Conservation (phyloP, 2,329 filamentous ascomycete genomes). For the Penicillium sp. region DNA sequence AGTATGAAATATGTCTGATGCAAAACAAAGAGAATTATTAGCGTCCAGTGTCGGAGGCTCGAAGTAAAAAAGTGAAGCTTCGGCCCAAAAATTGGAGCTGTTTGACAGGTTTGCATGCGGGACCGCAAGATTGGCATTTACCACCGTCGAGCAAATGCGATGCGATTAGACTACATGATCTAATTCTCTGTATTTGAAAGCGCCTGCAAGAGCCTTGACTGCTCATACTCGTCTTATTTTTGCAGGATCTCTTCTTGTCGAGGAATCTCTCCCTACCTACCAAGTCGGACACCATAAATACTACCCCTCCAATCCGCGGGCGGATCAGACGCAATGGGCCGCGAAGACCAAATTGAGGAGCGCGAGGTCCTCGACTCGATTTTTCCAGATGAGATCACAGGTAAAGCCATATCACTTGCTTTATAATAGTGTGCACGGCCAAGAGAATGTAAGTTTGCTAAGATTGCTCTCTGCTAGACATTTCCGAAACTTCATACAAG, state of each 20-base stretch:
- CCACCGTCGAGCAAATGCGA: slow-evolving; percentile 23
- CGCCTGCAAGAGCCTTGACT: slow-evolving; percentile 1
- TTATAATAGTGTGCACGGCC: background rate
- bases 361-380: slow-evolving; percentile 97
- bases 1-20: slow-evolving; percentile 6
- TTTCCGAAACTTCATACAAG: slow-evolving; percentile 87
- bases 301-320: slow-evolving; percentile 41
- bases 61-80: slow-evolving; percentile 34
- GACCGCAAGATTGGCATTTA: slow-evolving; percentile 36
- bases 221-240: background rate
- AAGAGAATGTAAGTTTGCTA: slow-evolving; percentile 14
- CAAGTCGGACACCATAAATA: slow-evolving; percentile 14
- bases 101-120: slow-evolving; percentile 52
- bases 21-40: slow-evolving; percentile 15
- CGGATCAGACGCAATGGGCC: slow-evolving; percentile 51
- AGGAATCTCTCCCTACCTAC: background rate
- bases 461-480: slow-evolving; percentile 61
- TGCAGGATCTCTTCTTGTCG: background rate
- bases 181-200: slow-evolving; percentile 15
- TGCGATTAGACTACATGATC: slow-evolving; percentile 15
- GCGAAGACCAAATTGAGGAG: slow-evolving; percentile 93
- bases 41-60: slow-evolving; percentile 15
- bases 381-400: slow-evolving; percentile 96
- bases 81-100: slow-evolving; percentile 41
- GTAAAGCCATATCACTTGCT: slow-evolving; percentile 53